Percentiles rank a stretch among this genome's conserved stretches.
Conservation (phyloP, 2,329 filamentous ascomycete genomes). For the Clarireedia sp. region DNA sequence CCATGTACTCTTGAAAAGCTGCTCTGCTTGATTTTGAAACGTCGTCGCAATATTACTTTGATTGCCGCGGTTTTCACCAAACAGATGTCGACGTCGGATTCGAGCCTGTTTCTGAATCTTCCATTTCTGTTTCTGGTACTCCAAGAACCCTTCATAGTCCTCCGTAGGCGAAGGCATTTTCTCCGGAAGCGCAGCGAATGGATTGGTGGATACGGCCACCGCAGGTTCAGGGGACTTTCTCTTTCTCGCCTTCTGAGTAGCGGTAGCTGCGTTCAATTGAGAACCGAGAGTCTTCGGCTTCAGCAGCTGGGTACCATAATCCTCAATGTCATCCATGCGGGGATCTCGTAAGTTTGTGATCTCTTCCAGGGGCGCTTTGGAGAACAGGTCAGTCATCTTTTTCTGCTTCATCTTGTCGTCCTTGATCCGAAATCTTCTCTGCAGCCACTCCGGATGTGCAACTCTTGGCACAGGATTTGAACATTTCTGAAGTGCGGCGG, state of each 20-base stretch:
- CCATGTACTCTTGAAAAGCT: conserved; percentile 88
- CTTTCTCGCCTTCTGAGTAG: conserved; percentile 56
- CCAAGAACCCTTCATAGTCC: conserved; percentile 80
- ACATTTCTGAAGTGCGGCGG: conserved; percentile 89
- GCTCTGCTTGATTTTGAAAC: conserved; percentile 87
- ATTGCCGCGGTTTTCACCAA: conserved; percentile 73
- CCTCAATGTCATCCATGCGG: conserved; percentile 64
- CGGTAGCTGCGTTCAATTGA: conserved; percentile 34
- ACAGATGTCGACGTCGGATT: conserved; percentile 77
- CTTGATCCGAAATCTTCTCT: conserved; percentile 85
- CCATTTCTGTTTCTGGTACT: conserved; percentile 98
- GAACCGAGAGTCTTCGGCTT: conserved; percentile 54
- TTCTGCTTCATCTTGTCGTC: conserved; percentile 98
- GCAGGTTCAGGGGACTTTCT: conserved; percentile 64
- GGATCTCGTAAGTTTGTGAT: conserved; percentile 56
- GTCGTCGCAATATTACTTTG: conserved; percentile 58
- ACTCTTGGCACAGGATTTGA: conserved; percentile 91
- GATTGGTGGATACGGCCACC: conserved; percentile 57
- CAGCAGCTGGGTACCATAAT: conserved; percentile 63
- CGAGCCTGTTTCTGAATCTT: conserved; percentile 92
- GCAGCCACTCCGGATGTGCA: conserved; percentile 92
- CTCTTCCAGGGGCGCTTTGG: conserved; percentile 63
- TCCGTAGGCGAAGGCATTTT: conserved; percentile 78
- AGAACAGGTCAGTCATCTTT: conserved; percentile 93
- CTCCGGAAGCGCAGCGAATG: conserved; percentile 73